phyloP scores from a whole-genome alignment of 2,329 filamentous ascomycete species.

The Colletotrichum orbiculare region DNA sequence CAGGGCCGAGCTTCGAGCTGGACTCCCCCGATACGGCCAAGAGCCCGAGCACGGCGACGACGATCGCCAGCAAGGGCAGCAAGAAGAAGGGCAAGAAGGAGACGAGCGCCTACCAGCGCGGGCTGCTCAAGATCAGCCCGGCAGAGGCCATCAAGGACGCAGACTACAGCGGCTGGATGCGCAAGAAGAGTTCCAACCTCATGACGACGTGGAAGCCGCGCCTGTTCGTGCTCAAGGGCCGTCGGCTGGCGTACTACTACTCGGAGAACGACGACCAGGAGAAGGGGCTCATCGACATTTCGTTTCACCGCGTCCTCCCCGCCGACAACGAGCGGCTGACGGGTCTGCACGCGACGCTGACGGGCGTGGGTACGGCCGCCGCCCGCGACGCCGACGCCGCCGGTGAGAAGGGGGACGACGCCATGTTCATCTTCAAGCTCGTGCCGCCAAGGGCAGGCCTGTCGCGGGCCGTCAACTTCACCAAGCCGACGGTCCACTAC shows the following conservation, averaged over 20 bases:
- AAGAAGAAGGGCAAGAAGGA: constrained; percentile 88
- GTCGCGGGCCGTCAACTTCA: constrained; percentile 94
- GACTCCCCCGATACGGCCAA: constrained; percentile 77
- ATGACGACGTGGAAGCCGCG: constrained; percentile 99
- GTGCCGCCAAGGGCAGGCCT: constrained; percentile 89
- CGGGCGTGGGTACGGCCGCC: constrained; percentile 81
- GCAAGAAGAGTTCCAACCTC: constrained; percentile 94
- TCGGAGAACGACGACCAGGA: constrained; percentile 92
- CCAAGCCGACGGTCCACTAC: constrained; percentile 96
- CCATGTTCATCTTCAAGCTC: constrained; percentile 98
- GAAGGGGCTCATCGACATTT: constrained; percentile 96
- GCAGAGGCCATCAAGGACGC: constrained; percentile 85
- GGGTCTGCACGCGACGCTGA: constrained; percentile 90
- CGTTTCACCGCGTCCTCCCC: constrained; percentile 94
- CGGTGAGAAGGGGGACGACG: constrained; percentile 66
- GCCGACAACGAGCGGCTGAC: constrained; percentile 93
- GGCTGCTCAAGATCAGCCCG: constrained; percentile 83
- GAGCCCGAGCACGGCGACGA: constrained; percentile 61
- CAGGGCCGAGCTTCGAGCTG: constrained; percentile 78
- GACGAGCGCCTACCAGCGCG: constrained; percentile 92
- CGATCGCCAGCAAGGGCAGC: constrained; percentile 59
- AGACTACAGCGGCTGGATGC: constrained; percentile 99
- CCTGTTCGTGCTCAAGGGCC: constrained; percentile 92
- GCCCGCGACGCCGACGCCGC: constrained; percentile 57
- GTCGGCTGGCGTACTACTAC: constrained; percentile 95